Conservation (phyloP, 495 filamentous ascomycete species). For the Choiromyces venosus region DNA sequence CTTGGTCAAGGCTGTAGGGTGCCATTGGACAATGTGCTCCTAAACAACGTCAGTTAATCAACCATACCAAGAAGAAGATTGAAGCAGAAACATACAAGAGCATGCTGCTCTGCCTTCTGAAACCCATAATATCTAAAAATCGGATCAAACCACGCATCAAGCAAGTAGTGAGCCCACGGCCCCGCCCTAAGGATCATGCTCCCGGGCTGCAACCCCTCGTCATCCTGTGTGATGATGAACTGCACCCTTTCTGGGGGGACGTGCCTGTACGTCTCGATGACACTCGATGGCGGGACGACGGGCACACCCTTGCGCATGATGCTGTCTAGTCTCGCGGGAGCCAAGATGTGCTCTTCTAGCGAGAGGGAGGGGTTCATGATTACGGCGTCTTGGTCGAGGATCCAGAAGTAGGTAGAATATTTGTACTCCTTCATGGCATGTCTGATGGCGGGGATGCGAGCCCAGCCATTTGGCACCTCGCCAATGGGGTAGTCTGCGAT, state of each 20-base stretch:
- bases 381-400: conserved; percentile 71
- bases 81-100: conserved; percentile 59
- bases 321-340: conserved; percentile 59
- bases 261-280: conserved; percentile 90
- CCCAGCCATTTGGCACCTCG: conserved; percentile 64
- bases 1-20: conserved; percentile 91
- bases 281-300: conserved; percentile 88
- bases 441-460: conserved; percentile 74
- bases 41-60: conserved; percentile 40
- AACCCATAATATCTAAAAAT: conserved; percentile 91
- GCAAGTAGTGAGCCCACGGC: conserved; percentile 84
- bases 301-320: conserved; percentile 78
- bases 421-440: conserved; percentile 80
- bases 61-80: not conserved
- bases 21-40: conserved; percentile 95
- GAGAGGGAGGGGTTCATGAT: conserved; percentile 80
- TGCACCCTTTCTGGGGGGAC: conserved; percentile 71
- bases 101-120: conserved; percentile 87
- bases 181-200: conserved; percentile 79
- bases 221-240: conserved; percentile 78
- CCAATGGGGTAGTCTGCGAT: conserved; percentile 69
- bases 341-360: conserved; percentile 66
- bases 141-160: conserved; percentile 96
- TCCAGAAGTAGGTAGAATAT: conserved; percentile 72
- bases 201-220: conserved; percentile 65